phyloP scores from a whole-genome alignment of 148 eudicot species.

The Chenopodium suecicum region DNA sequence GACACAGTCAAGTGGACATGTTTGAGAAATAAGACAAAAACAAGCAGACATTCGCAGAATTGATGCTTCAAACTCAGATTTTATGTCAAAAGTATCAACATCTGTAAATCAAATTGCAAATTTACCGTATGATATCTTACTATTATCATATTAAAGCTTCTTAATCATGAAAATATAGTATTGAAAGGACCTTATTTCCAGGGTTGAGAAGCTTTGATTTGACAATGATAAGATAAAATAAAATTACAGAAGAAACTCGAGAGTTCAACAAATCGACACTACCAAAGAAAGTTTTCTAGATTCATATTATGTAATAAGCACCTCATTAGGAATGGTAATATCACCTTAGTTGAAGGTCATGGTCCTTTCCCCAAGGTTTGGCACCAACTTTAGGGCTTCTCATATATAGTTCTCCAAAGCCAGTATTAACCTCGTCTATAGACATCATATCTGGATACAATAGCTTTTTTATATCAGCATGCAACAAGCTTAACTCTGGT shows the following conservation, averaged over 20 bases:
- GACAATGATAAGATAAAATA: not conserved
- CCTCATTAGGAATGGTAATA: not conserved
- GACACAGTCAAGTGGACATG: not conserved
- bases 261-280: not conserved
- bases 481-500: conserved; percentile 24
- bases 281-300: not conserved
- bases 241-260: not conserved
- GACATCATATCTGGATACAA: conserved; percentile 21
- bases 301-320: not conserved
- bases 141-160: not conserved
- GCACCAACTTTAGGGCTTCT: conserved; percentile 17
- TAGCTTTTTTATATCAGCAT: conserved; percentile 26
- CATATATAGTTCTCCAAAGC: conserved; percentile 12
- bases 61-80: not conserved
- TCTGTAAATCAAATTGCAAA: not conserved
- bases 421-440: conserved; percentile 25
- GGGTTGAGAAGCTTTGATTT: not conserved
- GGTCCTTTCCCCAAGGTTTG: conserved; percentile 34
- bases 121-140: not conserved
- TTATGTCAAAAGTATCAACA: not conserved
- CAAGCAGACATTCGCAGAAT: not conserved
- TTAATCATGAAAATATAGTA: not conserved
- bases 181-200: not conserved
- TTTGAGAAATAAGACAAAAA: not conserved
- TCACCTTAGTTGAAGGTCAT: conserved; percentile 32